Evolutionary conservation across 1,284 basidiomycete genomes (phyloP).

Genomic region (Phenoliferia sp.): DNA sequence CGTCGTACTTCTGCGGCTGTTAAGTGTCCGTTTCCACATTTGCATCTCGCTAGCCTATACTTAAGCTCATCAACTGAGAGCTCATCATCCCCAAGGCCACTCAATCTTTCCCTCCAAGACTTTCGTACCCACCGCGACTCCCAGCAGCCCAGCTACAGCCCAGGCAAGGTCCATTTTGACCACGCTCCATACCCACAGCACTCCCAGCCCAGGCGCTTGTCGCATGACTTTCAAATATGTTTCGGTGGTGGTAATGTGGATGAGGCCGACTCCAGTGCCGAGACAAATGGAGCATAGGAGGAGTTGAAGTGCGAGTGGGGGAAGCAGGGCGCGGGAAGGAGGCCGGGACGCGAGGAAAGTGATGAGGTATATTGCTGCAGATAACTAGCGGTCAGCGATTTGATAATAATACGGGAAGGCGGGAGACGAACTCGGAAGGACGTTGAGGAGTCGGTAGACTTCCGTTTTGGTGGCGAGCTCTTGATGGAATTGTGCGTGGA

Average conservation of each 20-base stretch:
- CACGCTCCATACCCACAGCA: constrained; percentile 30
- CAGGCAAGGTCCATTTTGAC: constrained; percentile 26
- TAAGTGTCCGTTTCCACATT: too few species aligned
- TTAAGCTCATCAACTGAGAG: too few species aligned
- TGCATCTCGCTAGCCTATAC: too few species aligned
- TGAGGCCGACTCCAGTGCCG: constrained; percentile 15
- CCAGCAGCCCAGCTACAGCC: constrained; percentile 13
- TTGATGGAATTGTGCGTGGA: constrained; percentile 26
- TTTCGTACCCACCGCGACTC: constrained; percentile 8
- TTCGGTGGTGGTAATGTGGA: constrained; percentile 30
- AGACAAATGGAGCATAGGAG: constrained; percentile 16
- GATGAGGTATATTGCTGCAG: constrained; percentile 34
- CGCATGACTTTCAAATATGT: constrained; percentile 28
- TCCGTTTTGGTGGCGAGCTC: constrained; percentile 12
- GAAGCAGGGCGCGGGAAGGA: constrained; percentile 5
- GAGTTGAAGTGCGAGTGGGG: constrained; percentile 4
- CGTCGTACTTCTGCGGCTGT: too few species aligned
- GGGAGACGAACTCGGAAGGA: constrained; percentile 38
- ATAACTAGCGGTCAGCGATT: constrained; percentile 25
- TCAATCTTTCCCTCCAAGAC: not conserved
- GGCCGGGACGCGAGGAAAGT: constrained; percentile 37
- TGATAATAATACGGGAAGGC: constrained; percentile 15
- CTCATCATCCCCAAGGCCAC: not conserved
- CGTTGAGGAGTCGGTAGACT: constrained; percentile 22
- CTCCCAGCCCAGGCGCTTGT: constrained; percentile 21